Base-by-base conservation (phyloP, 306 rosid species). In the Begonia peltatifolia region DNA sequence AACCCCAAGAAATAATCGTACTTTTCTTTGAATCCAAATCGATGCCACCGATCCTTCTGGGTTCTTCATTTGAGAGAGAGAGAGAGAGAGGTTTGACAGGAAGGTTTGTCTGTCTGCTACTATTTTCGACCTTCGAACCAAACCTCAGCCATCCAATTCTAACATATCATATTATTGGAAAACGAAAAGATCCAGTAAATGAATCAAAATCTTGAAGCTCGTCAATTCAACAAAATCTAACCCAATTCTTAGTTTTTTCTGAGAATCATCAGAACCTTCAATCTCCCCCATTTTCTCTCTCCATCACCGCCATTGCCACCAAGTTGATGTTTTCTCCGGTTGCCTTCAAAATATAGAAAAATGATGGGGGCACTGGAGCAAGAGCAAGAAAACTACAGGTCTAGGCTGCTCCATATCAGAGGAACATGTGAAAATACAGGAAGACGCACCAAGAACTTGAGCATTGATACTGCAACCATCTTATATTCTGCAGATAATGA, bases 381-480 rank as follows among this genome's bases (percentile, higher is more conserved):
- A 55, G 83, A 75, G 13, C 68, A 78, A 8, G 82, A 78, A 18
- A 58, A 47, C 60, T 15, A 52, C 53, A 78, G 42, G 69, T 75
- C 84, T 54, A 73, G 57, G 63, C 46, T 78, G 22, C 75, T 62
- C 63, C 17, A 68, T 60, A 72, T 78, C 65, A 75, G 44, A 54
- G 76, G 76, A 16, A 65, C 75, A 64, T 53, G 61, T 72, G 84
- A 72, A 10, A 47, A 58, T 11, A 30, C 75, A 14, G 83, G 76
- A 12, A 57, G 76, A 53, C 86, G 76, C 52, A 10, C 87, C 50
- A 86, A 75, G 71, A 90, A 92, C 64, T 67, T 80, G 74, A 83
- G 94, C 66, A 12, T 63, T 59, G 94, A 86, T 51, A 66, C 70
- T 64, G 75, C 74, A 0, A 60, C 11, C 47, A 0, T 48, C 1